phyloP scores from a whole-genome alignment of 352 stramenopile genomes.

The Globisporangium megalacanthum region DNA sequence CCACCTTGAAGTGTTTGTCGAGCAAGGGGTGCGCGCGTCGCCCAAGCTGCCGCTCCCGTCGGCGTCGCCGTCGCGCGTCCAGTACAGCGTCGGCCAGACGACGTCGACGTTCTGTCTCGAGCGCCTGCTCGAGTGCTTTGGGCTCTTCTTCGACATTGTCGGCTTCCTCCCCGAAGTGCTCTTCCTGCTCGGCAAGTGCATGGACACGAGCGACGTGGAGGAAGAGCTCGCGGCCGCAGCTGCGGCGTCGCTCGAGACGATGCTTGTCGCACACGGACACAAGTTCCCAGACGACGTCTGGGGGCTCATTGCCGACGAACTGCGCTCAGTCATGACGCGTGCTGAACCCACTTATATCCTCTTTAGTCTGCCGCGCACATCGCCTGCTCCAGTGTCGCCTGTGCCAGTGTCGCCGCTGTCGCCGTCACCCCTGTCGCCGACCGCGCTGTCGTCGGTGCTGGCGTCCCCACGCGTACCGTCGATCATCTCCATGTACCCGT shows the following conservation, averaged over 20 bases:
- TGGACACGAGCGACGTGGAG: constrained; percentile 67
- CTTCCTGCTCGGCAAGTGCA: constrained; percentile 70
- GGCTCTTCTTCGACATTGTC: constrained; percentile 73
- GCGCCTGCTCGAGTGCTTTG: constrained; percentile 63
- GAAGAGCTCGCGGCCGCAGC: constrained; percentile 61
- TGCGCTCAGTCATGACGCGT: constrained; percentile 70
- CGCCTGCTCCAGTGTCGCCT: constrained; percentile 1
- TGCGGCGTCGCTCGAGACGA: constrained; percentile 49
- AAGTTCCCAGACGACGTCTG: constrained; percentile 80
- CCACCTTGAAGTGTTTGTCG: constrained; percentile 57
- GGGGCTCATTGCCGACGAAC: constrained; percentile 73
- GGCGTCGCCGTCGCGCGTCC: constrained; percentile 21
- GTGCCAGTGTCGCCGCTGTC: background rate
- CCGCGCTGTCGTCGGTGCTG: constrained; percentile 3
- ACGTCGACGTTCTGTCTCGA: constrained; percentile 67
- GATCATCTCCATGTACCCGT: constrained; percentile 69
- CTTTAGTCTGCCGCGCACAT: constrained; percentile 22
- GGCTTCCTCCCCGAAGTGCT: constrained; percentile 74
- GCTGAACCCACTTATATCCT: constrained; percentile 76
- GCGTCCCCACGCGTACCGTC: constrained; percentile 45
- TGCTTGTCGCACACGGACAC: constrained; percentile 68
- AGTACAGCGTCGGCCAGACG: constrained; percentile 35
- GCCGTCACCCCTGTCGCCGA: constrained; percentile 7
- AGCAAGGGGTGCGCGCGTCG: constrained; percentile 31
- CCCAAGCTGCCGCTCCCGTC: constrained; percentile 37